Base-by-base conservation (phyloP, 768 basidiomycete species). In the Leccinum sublutescens region DNA sequence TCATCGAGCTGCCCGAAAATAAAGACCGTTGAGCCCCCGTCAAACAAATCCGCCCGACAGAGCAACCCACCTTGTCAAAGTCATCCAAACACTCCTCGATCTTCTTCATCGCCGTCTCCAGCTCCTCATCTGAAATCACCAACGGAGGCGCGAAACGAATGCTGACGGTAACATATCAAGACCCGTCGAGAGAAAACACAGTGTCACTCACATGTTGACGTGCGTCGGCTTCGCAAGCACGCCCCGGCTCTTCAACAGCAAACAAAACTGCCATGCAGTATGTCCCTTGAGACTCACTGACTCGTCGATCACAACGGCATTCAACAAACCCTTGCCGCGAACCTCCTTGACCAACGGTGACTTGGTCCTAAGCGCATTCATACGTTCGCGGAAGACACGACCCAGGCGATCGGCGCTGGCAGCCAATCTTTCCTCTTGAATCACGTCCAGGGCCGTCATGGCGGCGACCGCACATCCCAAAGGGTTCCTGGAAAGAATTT, bases 211-310 rank as follows among this genome's bases (percentile, higher is more conserved):
- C 93, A 92, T 93, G 74, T 96, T 96, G 27, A 87, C 84, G 68
- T 97, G 95, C 0, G 96, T 98, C 12, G 97, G 95, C 80, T 99
- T 98, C 29, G 95, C 96, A 62, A 99, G 77, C 56, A 98, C 83
- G 4, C 95, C 94, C 50, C 91, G 83, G 65, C 86, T 88, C 86
- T 95, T 96, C 73, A 98, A 75, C 68, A 98, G 74, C 70, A 98
- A 70, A 75, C 97, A 98, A 55, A 98, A 80, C 72, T 98, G 93
- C 97, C 96, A 99, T 5, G 95, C 97, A 1, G 91, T 88, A 53
- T 93, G 78, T 15, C 91, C 88, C 74, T 84, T 89, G 50, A 62
- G 74, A 66, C 89, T 93, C 78, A 83, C 83, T 60, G 76, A 74
- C 78, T 98, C 93, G 68, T 98, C 88, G 56, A 98, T 93, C 23